Evolutionary conservation across 1,284 basidiomycete species (phyloP).

Genomic region (Mycosarcoma maydis): DNA sequence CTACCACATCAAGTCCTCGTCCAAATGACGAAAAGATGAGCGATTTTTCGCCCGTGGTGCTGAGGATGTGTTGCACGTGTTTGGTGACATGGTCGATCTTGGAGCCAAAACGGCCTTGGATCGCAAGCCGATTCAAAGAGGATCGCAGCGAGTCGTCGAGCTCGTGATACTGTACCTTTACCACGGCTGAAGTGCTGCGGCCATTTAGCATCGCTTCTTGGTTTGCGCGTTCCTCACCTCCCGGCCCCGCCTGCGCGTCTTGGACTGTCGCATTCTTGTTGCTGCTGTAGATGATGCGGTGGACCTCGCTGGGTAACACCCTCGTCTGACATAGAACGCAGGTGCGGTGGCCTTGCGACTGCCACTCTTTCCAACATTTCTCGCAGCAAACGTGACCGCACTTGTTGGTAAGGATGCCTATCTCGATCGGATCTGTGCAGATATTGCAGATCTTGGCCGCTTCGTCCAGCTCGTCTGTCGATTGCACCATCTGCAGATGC

Average conservation of each 20-base stretch:
- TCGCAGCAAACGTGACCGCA: constrained; percentile 62
- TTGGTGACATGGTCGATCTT: constrained; percentile 61
- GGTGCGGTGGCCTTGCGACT: constrained; percentile 43
- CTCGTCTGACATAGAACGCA: constrained; percentile 61
- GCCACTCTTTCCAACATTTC: constrained; percentile 63
- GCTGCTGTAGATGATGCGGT: constrained; percentile 55
- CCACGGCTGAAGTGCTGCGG: not conserved
- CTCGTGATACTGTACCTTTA: constrained; percentile 33
- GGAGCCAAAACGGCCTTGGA: constrained; percentile 55
- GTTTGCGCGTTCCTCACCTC: not conserved
- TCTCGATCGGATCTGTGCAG: constrained; percentile 59
- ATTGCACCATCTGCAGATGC: constrained; percentile 55
- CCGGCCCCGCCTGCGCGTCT: constrained; percentile 12
- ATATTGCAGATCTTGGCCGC: constrained; percentile 56
- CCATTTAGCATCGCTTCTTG: not conserved
- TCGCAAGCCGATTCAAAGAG: constrained; percentile 24
- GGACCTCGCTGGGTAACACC: constrained; percentile 50
- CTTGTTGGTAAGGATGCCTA: constrained; percentile 56
- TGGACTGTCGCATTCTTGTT: not conserved
- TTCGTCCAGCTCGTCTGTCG: constrained; percentile 31
- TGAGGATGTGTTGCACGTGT: constrained; percentile 50
- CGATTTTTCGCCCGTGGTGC: constrained; percentile 53
- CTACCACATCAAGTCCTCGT: constrained; percentile 60
- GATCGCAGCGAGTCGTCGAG: constrained; percentile 30
- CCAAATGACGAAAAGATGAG: constrained; percentile 62